These are phyloP conservation scores for Brettanomyces nanus DNA, from an alignment of 805 yeast genomes.

Conservation along the genomic window DNA sequence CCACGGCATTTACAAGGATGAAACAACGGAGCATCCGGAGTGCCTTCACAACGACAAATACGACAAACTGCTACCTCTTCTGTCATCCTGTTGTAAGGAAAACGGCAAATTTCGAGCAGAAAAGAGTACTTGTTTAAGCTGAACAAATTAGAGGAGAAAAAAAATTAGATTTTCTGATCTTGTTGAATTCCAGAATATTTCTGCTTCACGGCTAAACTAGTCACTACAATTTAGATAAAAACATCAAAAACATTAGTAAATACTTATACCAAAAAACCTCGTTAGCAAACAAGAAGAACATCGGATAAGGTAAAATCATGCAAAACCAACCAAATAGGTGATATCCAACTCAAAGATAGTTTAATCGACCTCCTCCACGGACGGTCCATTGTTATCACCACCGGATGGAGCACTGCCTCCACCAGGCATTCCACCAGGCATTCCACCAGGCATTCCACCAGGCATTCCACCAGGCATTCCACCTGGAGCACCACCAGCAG, in stretches of 20 bases:
- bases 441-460: constrained; percentile 44
- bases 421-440: constrained; percentile 31
- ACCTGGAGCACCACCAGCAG: constrained; percentile 27
- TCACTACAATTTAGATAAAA: not conserved
- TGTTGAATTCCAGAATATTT: too few relatives aligned
- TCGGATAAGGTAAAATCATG: not conserved
- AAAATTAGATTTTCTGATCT: too few relatives aligned
- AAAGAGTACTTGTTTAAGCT: too few relatives aligned
- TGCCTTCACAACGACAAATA: constrained; percentile 89
- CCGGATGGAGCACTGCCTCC: constrained; percentile 25
- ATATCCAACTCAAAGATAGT: too few relatives aligned
- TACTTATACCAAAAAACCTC: not conserved
- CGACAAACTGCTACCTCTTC: constrained; percentile 59
- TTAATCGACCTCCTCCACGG: constrained; percentile 78
- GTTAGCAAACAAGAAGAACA: not conserved
- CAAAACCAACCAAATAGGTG: not conserved
- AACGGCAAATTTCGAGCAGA: too few relatives aligned
- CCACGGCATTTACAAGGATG: constrained; percentile 96
- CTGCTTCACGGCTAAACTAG: too few relatives aligned
- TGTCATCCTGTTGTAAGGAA: not conserved
- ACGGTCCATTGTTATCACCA: constrained; percentile 44
- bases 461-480: constrained; percentile 60
- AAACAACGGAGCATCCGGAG: constrained; percentile 66
- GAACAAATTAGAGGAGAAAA: not conserved
- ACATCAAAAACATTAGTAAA: too few relatives aligned